phyloP scores from a whole-genome alignment of 805 yeast genomes.

The Candida maltosa region DNA sequence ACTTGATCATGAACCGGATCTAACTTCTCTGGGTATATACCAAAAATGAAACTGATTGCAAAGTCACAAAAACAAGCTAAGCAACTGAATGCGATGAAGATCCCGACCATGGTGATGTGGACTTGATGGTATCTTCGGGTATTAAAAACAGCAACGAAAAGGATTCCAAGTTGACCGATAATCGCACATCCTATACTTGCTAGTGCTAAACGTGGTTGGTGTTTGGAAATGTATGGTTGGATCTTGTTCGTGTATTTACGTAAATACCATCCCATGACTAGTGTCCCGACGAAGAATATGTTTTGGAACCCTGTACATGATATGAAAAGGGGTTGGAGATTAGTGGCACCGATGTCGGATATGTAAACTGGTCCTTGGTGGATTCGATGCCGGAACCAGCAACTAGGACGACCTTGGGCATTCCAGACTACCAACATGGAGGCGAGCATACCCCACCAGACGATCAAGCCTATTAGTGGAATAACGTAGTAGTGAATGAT shows the following conservation, averaged over 20 bases:
- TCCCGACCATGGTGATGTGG: constrained; percentile 64
- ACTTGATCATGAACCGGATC: constrained; percentile 38
- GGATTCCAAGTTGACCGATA: constrained; percentile 67
- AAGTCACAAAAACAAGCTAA: constrained; percentile 39
- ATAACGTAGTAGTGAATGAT: constrained; percentile 50
- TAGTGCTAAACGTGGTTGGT: constrained; percentile 43
- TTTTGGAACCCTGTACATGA: constrained; percentile 76
- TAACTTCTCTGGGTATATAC: constrained; percentile 31
- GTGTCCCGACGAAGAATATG: constrained; percentile 60
- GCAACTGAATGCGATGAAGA: constrained; percentile 68
- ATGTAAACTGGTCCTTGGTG: constrained; percentile 67
- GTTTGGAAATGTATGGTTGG: constrained; percentile 43
- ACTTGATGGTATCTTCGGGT: constrained; percentile 53
- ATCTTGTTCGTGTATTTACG: constrained; percentile 52
- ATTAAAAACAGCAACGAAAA: constrained; percentile 71
- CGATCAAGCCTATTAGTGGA: constrained; percentile 63
- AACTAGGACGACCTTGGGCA: constrained; percentile 74
- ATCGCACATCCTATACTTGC: constrained; percentile 41
- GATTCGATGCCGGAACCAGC: too few species aligned
- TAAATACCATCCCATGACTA: constrained; percentile 59
- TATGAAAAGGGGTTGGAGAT: constrained; percentile 78
- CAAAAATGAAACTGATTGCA: constrained; percentile 34
- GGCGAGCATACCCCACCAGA: constrained; percentile 90
- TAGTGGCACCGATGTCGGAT: constrained; percentile 85
- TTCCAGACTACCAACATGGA: constrained; percentile 79